Base-by-base conservation (phyloP, 495 filamentous ascomycete species). In the Collariella sp. region DNA sequence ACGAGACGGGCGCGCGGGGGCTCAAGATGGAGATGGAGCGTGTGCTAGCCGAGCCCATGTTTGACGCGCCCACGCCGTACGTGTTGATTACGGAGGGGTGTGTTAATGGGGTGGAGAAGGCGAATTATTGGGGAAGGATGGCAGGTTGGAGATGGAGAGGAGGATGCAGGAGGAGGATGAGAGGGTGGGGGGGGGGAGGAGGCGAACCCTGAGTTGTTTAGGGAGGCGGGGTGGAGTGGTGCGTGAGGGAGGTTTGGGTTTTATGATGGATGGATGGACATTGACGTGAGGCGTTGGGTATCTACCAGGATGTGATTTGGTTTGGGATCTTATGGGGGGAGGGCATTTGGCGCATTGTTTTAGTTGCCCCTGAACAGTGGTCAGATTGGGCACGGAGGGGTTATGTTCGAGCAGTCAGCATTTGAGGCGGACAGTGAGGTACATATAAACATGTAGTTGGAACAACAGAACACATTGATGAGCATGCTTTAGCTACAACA, bases 11-110 rank as follows among this genome's bases (percentile, higher is more conserved):
- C 5, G 93, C 93, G 0, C 75, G 93, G 11, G 93, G 86, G 0
- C 70, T 98, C 36, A 82, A 93, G 49, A 91, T 89, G 46, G 89
- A 95, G 52, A 82, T 96, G 76, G 94, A 98, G 67, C 76, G 85
- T 7, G 75, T 97, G 41, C 74, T 98, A 18, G 84, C 79, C 12
- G 90, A 96, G 55, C 81, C 86, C 19, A 96, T 95, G 87, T 97
- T 91, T 66, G 88, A 95, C 66, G 82, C 86, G 5, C 93, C 93
- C 57, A 70, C 59, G 55, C 69, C 65, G 47, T 75, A 69, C 56
- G 84, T 93, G 3, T 75, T 93, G 1, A 81, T 95, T n/a, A 91
- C 83, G 0, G 81, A 88, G 67, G 76, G 72, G 2, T 88, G 86
- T 12, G 88, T 88, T 0, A 69, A 77, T 13, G 81, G 83, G 16